Evolutionary conservation across 345 rosid genomes (phyloP).

Genomic region (Lepidium didymum): DNA sequence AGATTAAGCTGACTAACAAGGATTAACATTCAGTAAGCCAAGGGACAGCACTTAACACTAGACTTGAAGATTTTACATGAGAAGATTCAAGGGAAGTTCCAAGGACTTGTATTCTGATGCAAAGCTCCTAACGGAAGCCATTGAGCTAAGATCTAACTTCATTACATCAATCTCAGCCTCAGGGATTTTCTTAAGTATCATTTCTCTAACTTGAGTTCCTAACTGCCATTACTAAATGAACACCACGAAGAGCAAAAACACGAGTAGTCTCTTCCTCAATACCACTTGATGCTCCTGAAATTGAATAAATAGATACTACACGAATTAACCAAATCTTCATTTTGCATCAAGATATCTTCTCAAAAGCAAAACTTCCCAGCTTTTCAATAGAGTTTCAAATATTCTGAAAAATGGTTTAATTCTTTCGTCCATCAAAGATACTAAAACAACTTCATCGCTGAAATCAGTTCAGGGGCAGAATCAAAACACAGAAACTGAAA

Average conservation of each 20-base stretch:
- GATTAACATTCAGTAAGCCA: not conserved
- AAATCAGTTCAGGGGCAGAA: not conserved
- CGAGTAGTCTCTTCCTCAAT: slow-evolving; percentile 65
- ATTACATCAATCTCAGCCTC: slow-evolving; percentile 56
- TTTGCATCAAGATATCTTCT: not conserved
- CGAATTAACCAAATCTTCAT: not conserved
- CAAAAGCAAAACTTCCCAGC: not conserved
- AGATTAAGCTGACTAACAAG: not conserved
- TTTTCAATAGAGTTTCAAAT: not conserved
- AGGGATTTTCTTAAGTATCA: slow-evolving; percentile 48
- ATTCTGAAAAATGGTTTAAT: not conserved
- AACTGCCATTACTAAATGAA: slow-evolving; percentile 59
- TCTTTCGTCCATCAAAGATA: not conserved
- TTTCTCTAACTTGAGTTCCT: slow-evolving; percentile 53
- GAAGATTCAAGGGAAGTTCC: slow-evolving; percentile 41
- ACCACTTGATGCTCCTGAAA: slow-evolving; percentile 73
- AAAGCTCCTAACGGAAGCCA: slow-evolving; percentile 54
- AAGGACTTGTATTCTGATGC: slow-evolving; percentile 35
- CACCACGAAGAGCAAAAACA: slow-evolving; percentile 76
- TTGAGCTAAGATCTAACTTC: slow-evolving; percentile 76
- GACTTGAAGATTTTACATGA: slow-evolving; percentile 31
- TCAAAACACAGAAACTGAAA: slow-evolving; percentile 6
- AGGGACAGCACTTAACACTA: not conserved
- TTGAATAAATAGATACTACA: not conserved
- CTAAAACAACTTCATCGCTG: not conserved